Evolutionary conservation across 2,329 filamentous ascomycete genomes (phyloP), one percentile per base, ranked within the genome.

Genomic region (Ploettnerulaceae sp.): DNA sequence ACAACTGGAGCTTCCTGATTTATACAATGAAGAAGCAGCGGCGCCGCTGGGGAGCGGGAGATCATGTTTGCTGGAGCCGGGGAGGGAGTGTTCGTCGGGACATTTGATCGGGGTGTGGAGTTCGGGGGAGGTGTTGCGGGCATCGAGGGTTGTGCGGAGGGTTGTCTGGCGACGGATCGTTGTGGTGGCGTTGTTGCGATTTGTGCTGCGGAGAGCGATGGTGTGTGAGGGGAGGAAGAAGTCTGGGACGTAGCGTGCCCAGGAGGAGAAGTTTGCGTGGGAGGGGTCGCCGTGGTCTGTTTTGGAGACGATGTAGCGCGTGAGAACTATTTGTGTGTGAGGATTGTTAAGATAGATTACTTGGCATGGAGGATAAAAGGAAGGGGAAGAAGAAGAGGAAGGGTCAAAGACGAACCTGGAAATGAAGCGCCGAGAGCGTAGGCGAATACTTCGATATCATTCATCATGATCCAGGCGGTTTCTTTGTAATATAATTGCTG

Each of bases 371-470:
- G n/a, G 4, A n/a, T n/a, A n/a, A n/a, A n/a, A n/a, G 29, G 29
- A 7, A 9, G 29, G 8, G 29, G 21, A n/a, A 29, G 17, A 14
- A 11, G 29, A 8, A 18, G 14, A 11, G 17, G 11, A 22, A 32
- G 21, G 17, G 6, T 17, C 35, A 26, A 20, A 17, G 12, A 25
- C 45, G 7, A 34, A 58, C 56, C 56, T 36, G 61, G 61, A 34
- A 63, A 57, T 9, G 60, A 59, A 18, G 61, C 61, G 12, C 61
- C 61, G 15, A 63, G 37, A 5, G 59, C 45, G 45, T 63, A 63
- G 48, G 59, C 59, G 8, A 62, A 47, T 17, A 61, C 55, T 36
- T 63, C 61, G 20, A 63, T 58, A 31, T 62, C 59, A 34, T 56
- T 61, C 31, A 58, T 55, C 55, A 63, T 62, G 8, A 61, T 46